Conservation (phyloP, 2,329 filamentous ascomycete genomes). For the Ceratocystis ficicola region DNA sequence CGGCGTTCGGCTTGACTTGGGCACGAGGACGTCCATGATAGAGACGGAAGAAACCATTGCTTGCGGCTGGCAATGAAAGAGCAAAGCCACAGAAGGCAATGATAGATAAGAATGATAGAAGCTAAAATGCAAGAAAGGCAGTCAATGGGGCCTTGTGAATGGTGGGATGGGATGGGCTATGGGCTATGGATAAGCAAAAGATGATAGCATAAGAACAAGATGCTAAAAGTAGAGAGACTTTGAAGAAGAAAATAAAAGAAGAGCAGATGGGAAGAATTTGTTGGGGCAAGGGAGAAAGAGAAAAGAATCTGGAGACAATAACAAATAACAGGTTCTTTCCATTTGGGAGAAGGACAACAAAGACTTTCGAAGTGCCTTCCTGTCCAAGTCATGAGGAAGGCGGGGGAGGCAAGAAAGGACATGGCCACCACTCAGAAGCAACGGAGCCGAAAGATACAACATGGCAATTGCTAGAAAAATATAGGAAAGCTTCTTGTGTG, state of each 20-base stretch:
- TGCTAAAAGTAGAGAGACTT: neutral
- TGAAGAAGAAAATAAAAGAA: neutral
- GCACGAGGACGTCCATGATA: slow-evolving; percentile 15
- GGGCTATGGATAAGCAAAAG: slow-evolving; percentile 6
- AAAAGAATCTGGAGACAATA: neutral
- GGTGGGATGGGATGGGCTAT: neutral
- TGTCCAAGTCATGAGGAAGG: neutral
- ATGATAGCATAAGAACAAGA: neutral
- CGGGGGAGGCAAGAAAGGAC: neutral
- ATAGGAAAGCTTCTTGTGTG: neutral
- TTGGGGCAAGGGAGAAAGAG: neutral
- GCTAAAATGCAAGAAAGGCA: slow-evolving; percentile 15
- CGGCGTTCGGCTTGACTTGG: slow-evolving; percentile 16
- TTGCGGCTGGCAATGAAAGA: slow-evolving; percentile 3
- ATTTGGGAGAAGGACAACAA: slow-evolving; percentile 3
- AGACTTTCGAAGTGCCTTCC: neutral
- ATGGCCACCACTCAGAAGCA: neutral
- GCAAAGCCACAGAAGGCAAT: too few relatives aligned
- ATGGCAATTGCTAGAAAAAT: neutral
- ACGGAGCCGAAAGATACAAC: too few relatives aligned
- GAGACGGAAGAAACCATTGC: slow-evolving; percentile 7
- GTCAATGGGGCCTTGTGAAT: slow-evolving; percentile 4
- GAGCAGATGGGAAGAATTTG: neutral
- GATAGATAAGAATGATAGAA: slow-evolving; percentile 9
- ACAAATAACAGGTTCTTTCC: slow-evolving; percentile 5